Conservation (phyloP, 176 grass and related monocot species). For the Otatea glauca region DNA sequence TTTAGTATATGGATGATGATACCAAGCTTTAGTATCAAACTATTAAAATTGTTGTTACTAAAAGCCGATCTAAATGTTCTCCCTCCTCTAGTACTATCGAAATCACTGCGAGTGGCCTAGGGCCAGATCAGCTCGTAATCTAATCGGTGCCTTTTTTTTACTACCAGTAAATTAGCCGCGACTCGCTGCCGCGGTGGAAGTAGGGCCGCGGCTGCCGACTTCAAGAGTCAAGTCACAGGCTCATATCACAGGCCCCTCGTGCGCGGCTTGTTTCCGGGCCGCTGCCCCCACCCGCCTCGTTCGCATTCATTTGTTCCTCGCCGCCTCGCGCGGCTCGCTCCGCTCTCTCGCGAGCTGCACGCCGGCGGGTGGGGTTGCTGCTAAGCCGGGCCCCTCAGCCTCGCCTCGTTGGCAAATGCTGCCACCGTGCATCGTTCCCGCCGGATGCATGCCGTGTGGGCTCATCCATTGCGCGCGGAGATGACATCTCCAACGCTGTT, state of each 20-base stretch:
- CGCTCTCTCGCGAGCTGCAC: background rate
- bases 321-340: background rate
- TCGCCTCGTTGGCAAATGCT: background rate
- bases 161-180: no score
- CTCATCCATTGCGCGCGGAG: background rate
- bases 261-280: background rate
- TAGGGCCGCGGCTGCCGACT: background rate
- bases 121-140: no score
- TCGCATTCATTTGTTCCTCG: conserved; percentile 13
- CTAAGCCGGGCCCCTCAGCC: background rate
- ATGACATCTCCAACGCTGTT: background rate
- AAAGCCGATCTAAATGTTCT: no score
- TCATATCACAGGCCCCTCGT: conserved; percentile 42
- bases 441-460: background rate
- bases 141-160: no score
- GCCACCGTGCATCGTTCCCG: background rate
- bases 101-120: no score
- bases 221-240: background rate
- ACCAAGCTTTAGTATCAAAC: no score
- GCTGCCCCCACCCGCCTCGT: background rate
- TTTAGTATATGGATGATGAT: no score
- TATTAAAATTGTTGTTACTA: no score
- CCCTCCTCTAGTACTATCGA: no score
- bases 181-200: no score
- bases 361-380: background rate